Percentiles rank a stretch among this genome's conserved stretches.
phyloP scores from a whole-genome alignment of 257 asterid genomes.

The Plantago elongata region DNA sequence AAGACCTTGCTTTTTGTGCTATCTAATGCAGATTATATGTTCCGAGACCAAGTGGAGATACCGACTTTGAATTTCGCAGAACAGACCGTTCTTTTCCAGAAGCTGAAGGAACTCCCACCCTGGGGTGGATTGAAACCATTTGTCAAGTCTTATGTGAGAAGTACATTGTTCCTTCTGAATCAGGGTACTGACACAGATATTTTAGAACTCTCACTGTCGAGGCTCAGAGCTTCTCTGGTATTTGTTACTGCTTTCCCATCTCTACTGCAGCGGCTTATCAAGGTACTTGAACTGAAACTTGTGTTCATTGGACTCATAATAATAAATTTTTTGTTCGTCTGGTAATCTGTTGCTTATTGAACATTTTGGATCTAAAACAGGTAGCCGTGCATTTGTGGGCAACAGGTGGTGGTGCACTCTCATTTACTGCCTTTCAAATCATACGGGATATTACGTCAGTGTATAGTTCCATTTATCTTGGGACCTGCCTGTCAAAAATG shows the following conservation, averaged over 20 bases:
- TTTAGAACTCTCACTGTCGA: constrained; percentile 61
- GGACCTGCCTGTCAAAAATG: constrained; percentile 62
- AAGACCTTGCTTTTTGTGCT: constrained; percentile 52
- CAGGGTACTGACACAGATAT: constrained; percentile 75
- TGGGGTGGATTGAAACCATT: constrained; percentile 63
- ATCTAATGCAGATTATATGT: constrained; percentile 59
- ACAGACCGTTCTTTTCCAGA: constrained; percentile 31
- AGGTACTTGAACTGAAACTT: constrained; percentile 42
- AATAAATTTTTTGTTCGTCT: background rate
- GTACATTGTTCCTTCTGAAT: constrained; percentile 69
- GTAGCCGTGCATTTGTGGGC: constrained; percentile 84
- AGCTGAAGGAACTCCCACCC: constrained; percentile 52
- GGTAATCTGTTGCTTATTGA: constrained; percentile 1
- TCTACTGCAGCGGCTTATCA: constrained; percentile 52
- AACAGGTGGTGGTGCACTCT: constrained; percentile 57
- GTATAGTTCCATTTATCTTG: constrained; percentile 44
- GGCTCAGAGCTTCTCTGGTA: constrained; percentile 58
- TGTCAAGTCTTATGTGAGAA: constrained; percentile 72
- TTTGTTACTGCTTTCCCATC: constrained; percentile 75
- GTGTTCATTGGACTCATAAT: background rate
- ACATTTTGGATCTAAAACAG: constrained; percentile 37
- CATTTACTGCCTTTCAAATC: constrained; percentile 64
- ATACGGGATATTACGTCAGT: constrained; percentile 48
- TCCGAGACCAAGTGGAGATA: constrained; percentile 55
- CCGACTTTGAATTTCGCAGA: constrained; percentile 47